phyloP scores from a whole-genome alignment of 768 basidiomycete genomes.

The Infundibulicybe gibba region DNA sequence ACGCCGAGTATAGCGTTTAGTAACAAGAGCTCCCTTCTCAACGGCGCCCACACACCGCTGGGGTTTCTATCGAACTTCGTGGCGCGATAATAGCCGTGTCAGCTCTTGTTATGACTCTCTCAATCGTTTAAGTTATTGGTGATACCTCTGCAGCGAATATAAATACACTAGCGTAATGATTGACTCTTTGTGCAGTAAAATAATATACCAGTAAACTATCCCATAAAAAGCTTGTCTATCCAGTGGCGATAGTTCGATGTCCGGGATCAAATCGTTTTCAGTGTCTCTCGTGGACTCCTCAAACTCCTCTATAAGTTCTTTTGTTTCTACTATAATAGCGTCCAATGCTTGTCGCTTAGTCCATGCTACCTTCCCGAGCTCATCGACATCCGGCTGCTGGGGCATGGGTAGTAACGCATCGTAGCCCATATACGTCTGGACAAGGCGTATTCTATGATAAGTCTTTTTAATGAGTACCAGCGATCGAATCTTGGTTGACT shows the following conservation, averaged over 20 bases:
- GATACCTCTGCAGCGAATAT: not conserved
- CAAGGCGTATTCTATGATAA: slow-evolving; percentile 56
- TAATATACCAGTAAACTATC: no score
- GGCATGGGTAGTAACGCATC: slow-evolving; percentile 49
- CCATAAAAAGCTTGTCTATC: not conserved
- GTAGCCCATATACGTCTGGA: slow-evolving; percentile 66
- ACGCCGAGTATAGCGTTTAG: slow-evolving; percentile 55
- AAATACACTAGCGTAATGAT: not conserved
- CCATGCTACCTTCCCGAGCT: slow-evolving; percentile 43
- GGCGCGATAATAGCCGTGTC: slow-evolving; percentile 20
- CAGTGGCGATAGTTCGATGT: not conserved
- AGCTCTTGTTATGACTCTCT: slow-evolving; percentile 13
- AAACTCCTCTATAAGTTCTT: slow-evolving; percentile 59
- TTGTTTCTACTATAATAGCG: slow-evolving; percentile 50
- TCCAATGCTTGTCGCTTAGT: slow-evolving; percentile 49
- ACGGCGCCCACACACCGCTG: slow-evolving; percentile 30
- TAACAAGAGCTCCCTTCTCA: slow-evolving; percentile 54
- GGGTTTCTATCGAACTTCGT: slow-evolving; percentile 4
- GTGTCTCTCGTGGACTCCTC: slow-evolving; percentile 26
- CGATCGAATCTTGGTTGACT: slow-evolving; percentile 46
- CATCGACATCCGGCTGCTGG: slow-evolving; percentile 22
- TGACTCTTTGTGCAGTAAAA: no score
- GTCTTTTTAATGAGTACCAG: slow-evolving; percentile 50
- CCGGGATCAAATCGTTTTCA: slow-evolving; percentile 25
- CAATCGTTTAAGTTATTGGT: not conserved